Conservation (phyloP, 1,284 basidiomycete genomes). For the Tylopilus sp. region DNA sequence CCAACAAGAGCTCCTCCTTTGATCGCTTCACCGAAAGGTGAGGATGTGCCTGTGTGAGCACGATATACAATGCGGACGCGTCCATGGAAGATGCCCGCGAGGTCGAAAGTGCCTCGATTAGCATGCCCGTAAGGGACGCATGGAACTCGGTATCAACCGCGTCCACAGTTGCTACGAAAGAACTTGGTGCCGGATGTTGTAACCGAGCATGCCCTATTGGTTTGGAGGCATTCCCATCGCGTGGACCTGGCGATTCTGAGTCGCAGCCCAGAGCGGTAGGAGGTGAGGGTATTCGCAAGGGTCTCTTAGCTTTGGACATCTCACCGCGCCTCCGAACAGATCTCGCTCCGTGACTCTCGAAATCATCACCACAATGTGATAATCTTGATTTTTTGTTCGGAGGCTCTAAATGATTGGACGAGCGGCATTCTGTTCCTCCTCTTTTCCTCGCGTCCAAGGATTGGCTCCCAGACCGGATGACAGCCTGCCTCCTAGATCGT, state of each 20-base stretch:
- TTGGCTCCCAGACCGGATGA: not conserved
- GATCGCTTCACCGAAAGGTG: slow-evolving; percentile 40
- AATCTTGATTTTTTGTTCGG: slow-evolving; percentile 22
- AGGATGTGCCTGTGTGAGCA: slow-evolving; percentile 52
- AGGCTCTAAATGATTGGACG: slow-evolving; percentile 9
- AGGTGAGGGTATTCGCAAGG: slow-evolving; percentile 6
- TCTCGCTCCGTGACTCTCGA: not conserved
- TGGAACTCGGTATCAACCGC: slow-evolving; percentile 15
- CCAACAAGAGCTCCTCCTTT: slow-evolving; percentile 46
- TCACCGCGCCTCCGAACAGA: not conserved
- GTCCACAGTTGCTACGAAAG: not conserved
- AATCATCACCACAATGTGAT: not conserved
- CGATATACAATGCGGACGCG: slow-evolving; percentile 49
- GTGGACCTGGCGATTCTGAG: not conserved
- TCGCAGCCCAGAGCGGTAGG: not conserved
- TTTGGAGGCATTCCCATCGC: slow-evolving; percentile 1
- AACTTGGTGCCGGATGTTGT: not conserved
- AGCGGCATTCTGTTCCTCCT: slow-evolving; percentile 1
- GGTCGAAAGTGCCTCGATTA: slow-evolving; percentile 69
- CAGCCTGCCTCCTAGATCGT: slow-evolving; percentile 8
- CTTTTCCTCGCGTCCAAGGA: slow-evolving; percentile 2
- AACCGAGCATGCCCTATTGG: not conserved
- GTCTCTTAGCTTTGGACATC: not conserved
- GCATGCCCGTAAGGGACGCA: slow-evolving; percentile 52
- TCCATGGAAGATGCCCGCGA: slow-evolving; percentile 67